These are phyloP conservation scores for Bipolaris gigantea DNA, from an alignment of 2,329 filamentous ascomycete species.

Conservation along the genomic window DNA sequence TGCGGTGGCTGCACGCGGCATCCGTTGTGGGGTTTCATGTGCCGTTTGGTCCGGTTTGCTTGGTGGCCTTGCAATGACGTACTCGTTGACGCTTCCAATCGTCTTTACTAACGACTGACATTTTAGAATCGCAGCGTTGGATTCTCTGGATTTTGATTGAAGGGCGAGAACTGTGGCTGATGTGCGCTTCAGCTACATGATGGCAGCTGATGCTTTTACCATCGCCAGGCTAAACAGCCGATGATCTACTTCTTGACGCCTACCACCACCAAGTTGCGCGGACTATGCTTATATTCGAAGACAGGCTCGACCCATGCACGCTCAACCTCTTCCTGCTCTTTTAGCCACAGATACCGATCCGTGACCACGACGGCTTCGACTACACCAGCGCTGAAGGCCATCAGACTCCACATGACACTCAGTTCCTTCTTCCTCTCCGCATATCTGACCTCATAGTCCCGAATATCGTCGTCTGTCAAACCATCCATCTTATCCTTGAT, in stretches of 20 bases:
- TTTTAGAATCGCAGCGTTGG: neutral
- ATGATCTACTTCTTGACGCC: slow-evolving; percentile 68
- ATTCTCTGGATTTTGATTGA: neutral
- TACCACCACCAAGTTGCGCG: slow-evolving; percentile 89
- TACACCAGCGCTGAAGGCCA: slow-evolving; percentile 91
- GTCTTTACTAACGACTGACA: neutral
- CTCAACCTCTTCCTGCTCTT: slow-evolving; percentile 70
- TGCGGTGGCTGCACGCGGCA: neutral
- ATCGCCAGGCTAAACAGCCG: neutral
- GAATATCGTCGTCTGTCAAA: slow-evolving; percentile 76
- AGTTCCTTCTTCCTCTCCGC: slow-evolving; percentile 74
- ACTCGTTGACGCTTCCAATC: neutral
- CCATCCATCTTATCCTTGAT: slow-evolving; percentile 67
- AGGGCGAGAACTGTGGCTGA: neutral
- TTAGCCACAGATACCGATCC: slow-evolving; percentile 85
- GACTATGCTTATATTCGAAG: slow-evolving; percentile 84
- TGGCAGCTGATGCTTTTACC: neutral
- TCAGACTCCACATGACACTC: slow-evolving; percentile 86
- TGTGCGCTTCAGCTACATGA: neutral
- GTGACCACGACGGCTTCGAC: slow-evolving; percentile 88
- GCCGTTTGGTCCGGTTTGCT: slow-evolving; percentile 4
- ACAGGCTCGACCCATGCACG: slow-evolving; percentile 90
- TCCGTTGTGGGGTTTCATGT: slow-evolving; percentile 1
- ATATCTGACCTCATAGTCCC: slow-evolving; percentile 68
- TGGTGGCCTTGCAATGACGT: slow-evolving; percentile 3